Percentiles rank a stretch among this genome's conserved stretches.
These are phyloP conservation scores for Neofusicoccum kwambonambiense DNA, from an alignment of 2,329 filamentous ascomycete species.

Conservation along the genomic window DNA sequence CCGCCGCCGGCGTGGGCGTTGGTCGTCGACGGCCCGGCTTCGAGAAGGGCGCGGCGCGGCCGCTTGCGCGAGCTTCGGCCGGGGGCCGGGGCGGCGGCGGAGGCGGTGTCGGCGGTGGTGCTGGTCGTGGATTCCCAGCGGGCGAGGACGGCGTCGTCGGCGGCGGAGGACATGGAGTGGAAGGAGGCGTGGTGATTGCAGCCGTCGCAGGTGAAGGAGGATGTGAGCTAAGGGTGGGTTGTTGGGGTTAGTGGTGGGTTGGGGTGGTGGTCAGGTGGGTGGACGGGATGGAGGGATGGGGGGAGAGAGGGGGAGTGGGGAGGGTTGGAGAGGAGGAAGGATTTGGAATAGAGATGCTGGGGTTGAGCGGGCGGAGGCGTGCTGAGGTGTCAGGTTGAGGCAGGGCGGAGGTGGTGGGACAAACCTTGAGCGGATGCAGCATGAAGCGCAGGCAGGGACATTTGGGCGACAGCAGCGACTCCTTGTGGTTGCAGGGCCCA, in stretches of 20 bases:
- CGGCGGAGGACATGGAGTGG: slow-evolving; percentile 53
- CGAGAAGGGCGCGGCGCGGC: slow-evolving; percentile 2
- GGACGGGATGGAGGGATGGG: not conserved
- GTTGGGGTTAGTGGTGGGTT: not conserved
- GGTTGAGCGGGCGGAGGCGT: not conserved
- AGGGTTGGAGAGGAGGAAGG: not conserved
- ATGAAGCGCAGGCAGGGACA: slow-evolving; percentile 58
- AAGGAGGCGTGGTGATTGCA: slow-evolving; percentile 56
- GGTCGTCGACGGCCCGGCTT: not conserved
- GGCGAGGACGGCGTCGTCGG: slow-evolving; percentile 48
- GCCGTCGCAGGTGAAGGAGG: slow-evolving; percentile 56
- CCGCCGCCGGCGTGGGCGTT: not conserved
- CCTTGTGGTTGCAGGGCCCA: slow-evolving; percentile 52
- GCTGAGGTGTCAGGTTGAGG: not conserved
- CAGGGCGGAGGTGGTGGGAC: not conserved
- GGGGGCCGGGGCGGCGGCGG: not conserved
- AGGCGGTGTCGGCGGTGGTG: not conserved
- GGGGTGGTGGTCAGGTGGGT: not conserved
- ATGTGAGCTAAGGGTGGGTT: slow-evolving; percentile 37
- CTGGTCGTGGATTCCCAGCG: slow-evolving; percentile 40
- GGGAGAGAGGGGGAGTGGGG: too few relatives aligned
- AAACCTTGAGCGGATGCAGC: slow-evolving; percentile 56
- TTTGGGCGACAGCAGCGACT: slow-evolving; percentile 37
- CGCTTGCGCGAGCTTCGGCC: not conserved
- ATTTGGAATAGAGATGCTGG: not conserved